Base-by-base conservation (phyloP, 257 asterid genomes). In the Haberlea rhodopensis region DNA sequence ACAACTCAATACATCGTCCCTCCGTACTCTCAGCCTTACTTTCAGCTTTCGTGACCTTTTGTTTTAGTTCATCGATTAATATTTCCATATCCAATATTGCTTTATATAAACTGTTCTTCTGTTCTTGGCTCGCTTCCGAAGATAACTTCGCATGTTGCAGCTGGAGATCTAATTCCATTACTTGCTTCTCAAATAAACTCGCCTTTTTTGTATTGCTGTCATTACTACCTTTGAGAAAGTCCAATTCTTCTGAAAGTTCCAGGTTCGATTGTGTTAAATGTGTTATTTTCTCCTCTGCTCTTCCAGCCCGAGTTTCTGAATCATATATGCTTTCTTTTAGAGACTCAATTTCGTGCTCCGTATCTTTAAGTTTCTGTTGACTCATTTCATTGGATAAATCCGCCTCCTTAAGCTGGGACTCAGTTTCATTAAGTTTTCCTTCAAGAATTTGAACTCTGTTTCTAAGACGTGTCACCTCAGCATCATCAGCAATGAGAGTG, bases 1-100 rank as follows among this genome's bases (percentile, higher is more conserved):
- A 82, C 80, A 89, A 74, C n/a, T 61, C 26, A 66, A 75, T 46
- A 65, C 81, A 78, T 65, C 72, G 80, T 67, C 83, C 99, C 82
- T 87, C 97, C 0, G 80, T 76, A 63, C 63, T 75, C 60, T 85
- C 90, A 1, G 80, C 69, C 86, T 76, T 86, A 34, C 76, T 72
- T 73, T 92, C 96, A 46, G 95, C 84, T 45, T 71, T 77, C 0
- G 83, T 71, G 40, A 82, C 96, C 57, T 81, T 85, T 55, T 89
- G 97, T 71, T 82, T 89, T 83, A 89, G 80, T 68, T 92, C 99
- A 67, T 92, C 99, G 10, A 89, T 87, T 16, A 92, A 68, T 18
- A 90, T 89, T 72, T 92, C 99, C 99, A 92, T 92, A 76, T 92
- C 99, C 96, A 94, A 92, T 55, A 92, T 92, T 31, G 99, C 97